A percentile compares a stretch with the other conserved stretches of the same genome.
Conservation (phyloP, 1,284 basidiomycete species). For the Leccinum fuscescens region DNA sequence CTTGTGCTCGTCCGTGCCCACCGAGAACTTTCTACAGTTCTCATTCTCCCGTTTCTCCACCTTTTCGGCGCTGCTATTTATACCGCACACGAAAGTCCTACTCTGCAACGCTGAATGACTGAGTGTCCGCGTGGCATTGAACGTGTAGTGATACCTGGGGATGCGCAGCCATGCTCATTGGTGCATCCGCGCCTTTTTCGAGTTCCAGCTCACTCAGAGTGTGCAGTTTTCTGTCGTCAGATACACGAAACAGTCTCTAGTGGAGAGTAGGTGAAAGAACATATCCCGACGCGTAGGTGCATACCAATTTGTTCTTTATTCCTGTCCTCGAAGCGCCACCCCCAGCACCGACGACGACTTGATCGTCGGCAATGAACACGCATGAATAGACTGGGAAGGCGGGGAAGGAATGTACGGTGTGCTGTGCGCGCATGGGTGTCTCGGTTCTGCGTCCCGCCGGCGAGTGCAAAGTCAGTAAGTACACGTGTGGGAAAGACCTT, state of each 20-base stretch:
- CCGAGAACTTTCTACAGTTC: conserved; percentile 75
- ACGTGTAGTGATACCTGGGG: conserved; percentile 46
- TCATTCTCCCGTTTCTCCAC: conserved; percentile 70
- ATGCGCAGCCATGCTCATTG: conserved; percentile 87
- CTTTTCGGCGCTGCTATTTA: conserved; percentile 72
- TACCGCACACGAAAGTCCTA: conserved; percentile 70
- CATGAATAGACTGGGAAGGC: conserved; percentile 87
- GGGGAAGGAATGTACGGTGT: conserved; percentile 72
- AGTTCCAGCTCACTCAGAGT: conserved; percentile 72
- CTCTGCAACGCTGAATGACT: conserved; percentile 35
- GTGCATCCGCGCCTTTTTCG: conserved; percentile 81
- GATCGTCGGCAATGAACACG: conserved; percentile 71
- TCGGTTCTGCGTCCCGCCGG: background rate
- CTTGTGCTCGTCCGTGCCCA: conserved; percentile 47
- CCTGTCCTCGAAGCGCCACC: conserved; percentile 81
- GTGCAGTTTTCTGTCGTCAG: conserved; percentile 55
- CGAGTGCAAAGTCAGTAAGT: background rate
- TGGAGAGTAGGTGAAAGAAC: conserved; percentile 11
- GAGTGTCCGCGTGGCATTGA: background rate
- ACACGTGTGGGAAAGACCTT: conserved; percentile 15
- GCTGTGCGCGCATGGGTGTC: conserved; percentile 67
- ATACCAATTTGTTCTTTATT: conserved; percentile 88
- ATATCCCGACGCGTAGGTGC: background rate
- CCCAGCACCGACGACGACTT: conserved; percentile 87
- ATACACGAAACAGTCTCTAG: conserved; percentile 74